Evolutionary conservation across 495 filamentous ascomycete species (phyloP).

Genomic region (Penicillium chermesinum): DNA sequence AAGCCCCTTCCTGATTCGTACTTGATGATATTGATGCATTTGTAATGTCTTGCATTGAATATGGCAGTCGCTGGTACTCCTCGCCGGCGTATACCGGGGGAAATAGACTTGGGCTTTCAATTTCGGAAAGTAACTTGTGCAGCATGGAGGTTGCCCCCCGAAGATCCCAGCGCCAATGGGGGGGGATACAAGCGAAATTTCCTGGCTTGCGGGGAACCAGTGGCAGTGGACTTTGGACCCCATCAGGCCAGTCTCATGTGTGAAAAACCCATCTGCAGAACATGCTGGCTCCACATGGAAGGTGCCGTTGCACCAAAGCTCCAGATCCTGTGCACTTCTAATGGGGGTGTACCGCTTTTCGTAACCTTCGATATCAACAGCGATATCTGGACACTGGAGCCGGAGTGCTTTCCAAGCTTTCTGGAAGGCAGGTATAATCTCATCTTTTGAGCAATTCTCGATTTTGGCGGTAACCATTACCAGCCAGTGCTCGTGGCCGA

Average conservation of each 20-base stretch:
- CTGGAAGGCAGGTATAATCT: not conserved
- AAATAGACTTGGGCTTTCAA: not conserved
- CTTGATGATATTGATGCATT: not conserved
- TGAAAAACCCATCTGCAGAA: not conserved
- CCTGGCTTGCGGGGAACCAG: not conserved
- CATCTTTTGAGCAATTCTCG: not conserved
- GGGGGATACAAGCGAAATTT: not conserved
- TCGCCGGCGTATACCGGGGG: not conserved
- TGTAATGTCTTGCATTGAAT: not conserved
- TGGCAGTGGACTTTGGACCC: not conserved
- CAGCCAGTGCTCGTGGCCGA: not conserved
- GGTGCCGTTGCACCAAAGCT: not conserved
- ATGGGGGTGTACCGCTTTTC: not conserved
- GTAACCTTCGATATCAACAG: not conserved
- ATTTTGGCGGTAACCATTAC: not conserved
- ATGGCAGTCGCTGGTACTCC: not conserved
- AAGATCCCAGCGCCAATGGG: not conserved
- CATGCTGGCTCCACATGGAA: not conserved
- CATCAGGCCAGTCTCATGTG: too few species aligned
- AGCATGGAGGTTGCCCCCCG: not conserved
- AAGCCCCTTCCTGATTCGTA: not conserved
- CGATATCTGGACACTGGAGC: not conserved
- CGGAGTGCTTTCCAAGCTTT: slow-evolving; percentile 1
- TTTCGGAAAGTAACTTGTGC: not conserved
- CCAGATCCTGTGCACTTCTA: not conserved